Percentiles rank a stretch among this genome's conserved stretches.
These are phyloP conservation scores for Corymbia calophylla DNA, from an alignment of 441 rosid genomes.

Conservation along the genomic window DNA sequence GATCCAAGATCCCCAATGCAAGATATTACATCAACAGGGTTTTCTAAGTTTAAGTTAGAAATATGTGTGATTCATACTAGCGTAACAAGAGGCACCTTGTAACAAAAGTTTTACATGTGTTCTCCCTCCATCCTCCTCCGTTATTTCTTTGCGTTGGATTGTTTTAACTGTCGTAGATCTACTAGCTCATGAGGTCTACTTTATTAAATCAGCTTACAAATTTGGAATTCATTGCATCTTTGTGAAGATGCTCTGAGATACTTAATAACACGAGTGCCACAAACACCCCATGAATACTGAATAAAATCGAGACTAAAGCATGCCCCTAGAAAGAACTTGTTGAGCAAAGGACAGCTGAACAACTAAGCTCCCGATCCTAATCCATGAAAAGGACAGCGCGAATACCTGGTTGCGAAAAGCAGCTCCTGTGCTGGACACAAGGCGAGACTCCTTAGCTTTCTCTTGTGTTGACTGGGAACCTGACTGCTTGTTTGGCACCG, in stretches of 20 bases:
- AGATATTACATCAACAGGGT: background rate
- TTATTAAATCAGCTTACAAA: background rate
- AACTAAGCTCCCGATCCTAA: background rate
- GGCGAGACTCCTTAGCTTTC: slow-evolving; percentile 83
- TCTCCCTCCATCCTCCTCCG: background rate
- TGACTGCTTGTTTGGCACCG: slow-evolving; percentile 55
- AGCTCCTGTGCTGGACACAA: slow-evolving; percentile 71
- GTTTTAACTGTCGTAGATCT: background rate
- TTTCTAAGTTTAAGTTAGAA: background rate
- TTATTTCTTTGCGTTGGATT: background rate
- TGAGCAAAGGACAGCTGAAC: background rate
- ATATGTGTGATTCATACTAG: background rate
- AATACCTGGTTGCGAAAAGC: slow-evolving; percentile 84
- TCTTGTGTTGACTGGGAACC: slow-evolving; percentile 85
- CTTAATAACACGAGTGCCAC: background rate
- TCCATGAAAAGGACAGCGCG: background rate
- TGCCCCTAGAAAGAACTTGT: background rate
- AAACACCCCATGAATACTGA: background rate
- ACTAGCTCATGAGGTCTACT: background rate
- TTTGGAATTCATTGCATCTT: background rate
- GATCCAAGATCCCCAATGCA: background rate
- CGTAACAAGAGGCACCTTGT: background rate
- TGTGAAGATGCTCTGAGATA: background rate
- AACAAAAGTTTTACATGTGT: background rate
- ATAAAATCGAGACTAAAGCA: background rate